Percentiles rank a stretch among this genome's conserved stretches.
phyloP scores from a whole-genome alignment of 768 basidiomycete species.

The Collybia mongolica region DNA sequence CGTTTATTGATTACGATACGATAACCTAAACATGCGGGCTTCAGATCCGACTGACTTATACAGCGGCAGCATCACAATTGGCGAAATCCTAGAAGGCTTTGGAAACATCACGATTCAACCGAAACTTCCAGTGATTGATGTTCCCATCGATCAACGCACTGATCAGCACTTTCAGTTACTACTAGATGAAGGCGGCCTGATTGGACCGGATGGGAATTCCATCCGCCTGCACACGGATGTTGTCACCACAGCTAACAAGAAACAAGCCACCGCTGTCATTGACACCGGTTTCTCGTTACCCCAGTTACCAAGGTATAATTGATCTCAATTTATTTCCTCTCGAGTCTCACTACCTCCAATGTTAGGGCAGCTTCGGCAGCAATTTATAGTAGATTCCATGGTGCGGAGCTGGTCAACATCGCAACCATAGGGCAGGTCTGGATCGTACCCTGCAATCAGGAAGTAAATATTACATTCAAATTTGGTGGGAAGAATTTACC shows the following conservation, averaged over 20 bases:
- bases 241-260: constrained; percentile 33
- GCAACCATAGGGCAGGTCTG: constrained; percentile 46
- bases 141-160: constrained; percentile 25
- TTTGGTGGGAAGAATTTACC: constrained; percentile 58
- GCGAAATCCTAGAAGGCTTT: constrained; percentile 53
- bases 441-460: constrained; percentile 60
- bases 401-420: constrained; percentile 46
- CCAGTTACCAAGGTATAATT: constrained; percentile 51
- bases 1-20: background rate
- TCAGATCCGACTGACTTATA: constrained; percentile 48
- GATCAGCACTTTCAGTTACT: constrained; percentile 68
- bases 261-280: constrained; percentile 57
- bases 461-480: constrained; percentile 64
- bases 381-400: constrained; percentile 56
- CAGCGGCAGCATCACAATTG: constrained; percentile 63
- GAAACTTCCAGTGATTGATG: constrained; percentile 44
- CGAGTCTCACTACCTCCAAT: constrained; percentile 11
- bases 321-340: constrained; percentile 3
- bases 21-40: background rate
- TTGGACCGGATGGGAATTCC: constrained; percentile 56
- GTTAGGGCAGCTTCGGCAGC: constrained; percentile 51
- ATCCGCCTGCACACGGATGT: constrained; percentile 49
- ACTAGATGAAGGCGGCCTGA: constrained; percentile 59
- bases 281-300: constrained; percentile 73
- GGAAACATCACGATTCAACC: constrained; percentile 48